These are phyloP conservation scores for Suillus subalutaceus DNA, from an alignment of 768 basidiomycete genomes.

Conservation along the genomic window DNA sequence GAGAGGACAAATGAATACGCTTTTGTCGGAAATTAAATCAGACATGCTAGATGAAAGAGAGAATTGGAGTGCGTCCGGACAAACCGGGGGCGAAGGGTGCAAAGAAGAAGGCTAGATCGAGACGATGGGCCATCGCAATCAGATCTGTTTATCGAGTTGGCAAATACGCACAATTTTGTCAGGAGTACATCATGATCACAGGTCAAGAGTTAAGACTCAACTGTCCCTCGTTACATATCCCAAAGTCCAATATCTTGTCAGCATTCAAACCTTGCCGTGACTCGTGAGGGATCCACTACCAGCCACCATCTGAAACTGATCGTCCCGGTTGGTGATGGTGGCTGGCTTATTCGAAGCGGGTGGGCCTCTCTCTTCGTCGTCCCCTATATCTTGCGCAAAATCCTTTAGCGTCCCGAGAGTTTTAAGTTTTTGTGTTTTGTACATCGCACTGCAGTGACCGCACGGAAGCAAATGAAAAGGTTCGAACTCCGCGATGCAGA, in stretches of 20 bases:
- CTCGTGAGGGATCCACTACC: not conserved
- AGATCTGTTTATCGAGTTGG: not conserved
- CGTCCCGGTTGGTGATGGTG: not conserved
- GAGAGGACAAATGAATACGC: not conserved
- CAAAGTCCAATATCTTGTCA: not conserved
- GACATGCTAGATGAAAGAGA: not conserved
- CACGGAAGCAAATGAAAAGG: slow-evolving; percentile 1
- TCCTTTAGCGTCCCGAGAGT: too few relatives aligned
- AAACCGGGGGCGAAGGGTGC: not conserved
- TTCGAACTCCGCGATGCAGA: not conserved
- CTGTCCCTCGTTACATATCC: not conserved
- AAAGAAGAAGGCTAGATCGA: not conserved
- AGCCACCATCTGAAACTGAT: not conserved
- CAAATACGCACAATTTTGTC: not conserved
- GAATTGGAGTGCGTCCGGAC: not conserved
- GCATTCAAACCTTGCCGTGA: not conserved
- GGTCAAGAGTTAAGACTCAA: not conserved
- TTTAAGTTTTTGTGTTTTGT: not conserved
- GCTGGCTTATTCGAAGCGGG: not conserved
- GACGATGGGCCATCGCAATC: not conserved
- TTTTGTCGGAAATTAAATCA: not conserved
- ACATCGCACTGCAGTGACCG: too few relatives aligned
- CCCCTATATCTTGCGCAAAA: not conserved
- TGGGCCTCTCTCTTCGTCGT: not conserved
- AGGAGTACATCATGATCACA: not conserved